Percentiles rank a stretch among this genome's conserved stretches.
Conservation (phyloP, 1,284 basidiomycete species). For the Calocybe gambosa region DNA sequence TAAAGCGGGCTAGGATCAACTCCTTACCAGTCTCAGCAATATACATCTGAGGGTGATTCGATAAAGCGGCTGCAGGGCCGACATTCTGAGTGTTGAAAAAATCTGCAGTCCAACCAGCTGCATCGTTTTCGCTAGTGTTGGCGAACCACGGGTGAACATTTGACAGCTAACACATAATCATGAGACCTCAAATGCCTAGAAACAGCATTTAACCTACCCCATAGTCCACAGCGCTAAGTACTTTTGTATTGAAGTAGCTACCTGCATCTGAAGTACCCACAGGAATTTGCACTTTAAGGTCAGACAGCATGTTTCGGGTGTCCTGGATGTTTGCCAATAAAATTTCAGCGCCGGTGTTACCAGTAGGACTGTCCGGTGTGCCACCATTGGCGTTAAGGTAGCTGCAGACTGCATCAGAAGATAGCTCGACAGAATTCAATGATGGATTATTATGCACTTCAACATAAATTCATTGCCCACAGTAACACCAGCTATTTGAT, state of each 20-base stretch:
- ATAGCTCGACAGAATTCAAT: conserved; percentile 4
- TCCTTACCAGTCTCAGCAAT: conserved; percentile 80
- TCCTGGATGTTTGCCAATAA: conserved; percentile 67
- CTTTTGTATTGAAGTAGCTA: conserved; percentile 69
- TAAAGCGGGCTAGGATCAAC: neutral
- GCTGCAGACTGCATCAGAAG: conserved; percentile 27
- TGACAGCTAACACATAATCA: conserved; percentile 38
- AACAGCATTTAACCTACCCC: too few species aligned
- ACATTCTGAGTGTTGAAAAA: conserved; percentile 54
- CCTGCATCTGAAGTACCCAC: conserved; percentile 93
- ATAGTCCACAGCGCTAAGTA: conserved; percentile 72
- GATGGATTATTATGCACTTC: conserved; percentile 37
- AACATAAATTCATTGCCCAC: conserved; percentile 84
- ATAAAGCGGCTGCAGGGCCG: conserved; percentile 29
- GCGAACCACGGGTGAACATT: conserved; percentile 90
- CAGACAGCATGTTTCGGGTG: conserved; percentile 47
- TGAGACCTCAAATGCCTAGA: conserved; percentile 1
- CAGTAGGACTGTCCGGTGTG: conserved; percentile 48
- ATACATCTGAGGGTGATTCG: conserved; percentile 59
- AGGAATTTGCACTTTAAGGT: conserved; percentile 52
- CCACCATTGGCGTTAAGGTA: conserved; percentile 44
- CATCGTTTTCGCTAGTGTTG: conserved; percentile 60
- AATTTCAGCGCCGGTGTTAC: conserved; percentile 39
- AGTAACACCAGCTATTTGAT: conserved; percentile 75
- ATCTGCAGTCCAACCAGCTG: conserved; percentile 49